phyloP scores from a whole-genome alignment of 192 early-diverging fungal genomes.

The Coemansia sp. region DNA sequence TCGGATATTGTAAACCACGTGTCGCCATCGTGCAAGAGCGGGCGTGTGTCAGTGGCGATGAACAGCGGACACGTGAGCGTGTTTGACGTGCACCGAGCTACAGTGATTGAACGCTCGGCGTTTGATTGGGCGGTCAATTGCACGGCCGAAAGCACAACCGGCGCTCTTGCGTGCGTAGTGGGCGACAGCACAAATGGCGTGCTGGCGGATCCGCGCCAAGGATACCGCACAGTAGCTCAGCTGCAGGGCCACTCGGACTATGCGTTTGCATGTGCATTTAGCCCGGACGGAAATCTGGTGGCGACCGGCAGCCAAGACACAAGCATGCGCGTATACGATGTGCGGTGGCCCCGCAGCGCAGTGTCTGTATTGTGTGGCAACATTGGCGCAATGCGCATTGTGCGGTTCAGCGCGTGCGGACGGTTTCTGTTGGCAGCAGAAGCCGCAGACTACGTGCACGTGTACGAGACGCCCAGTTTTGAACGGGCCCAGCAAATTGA shows the following conservation, averaged over 20 bases:
- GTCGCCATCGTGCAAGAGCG: slow-evolving; percentile 13
- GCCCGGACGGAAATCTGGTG: slow-evolving; percentile 44
- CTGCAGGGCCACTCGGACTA: slow-evolving; percentile 48
- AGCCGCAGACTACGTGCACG: slow-evolving; percentile 51
- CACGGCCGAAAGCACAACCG: slow-evolving; percentile 23
- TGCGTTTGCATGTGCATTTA: slow-evolving; percentile 44
- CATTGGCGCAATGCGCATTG: slow-evolving; percentile 47
- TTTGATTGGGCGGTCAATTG: slow-evolving; percentile 52
- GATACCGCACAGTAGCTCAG: slow-evolving; percentile 1
- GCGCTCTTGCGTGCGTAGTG: slow-evolving; percentile 41
- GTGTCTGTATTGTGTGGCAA: slow-evolving; percentile 21
- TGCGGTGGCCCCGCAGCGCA: slow-evolving; percentile 18
- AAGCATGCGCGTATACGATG: slow-evolving; percentile 49
- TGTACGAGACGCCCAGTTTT: slow-evolving; percentile 31
- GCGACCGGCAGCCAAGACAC: slow-evolving; percentile 55
- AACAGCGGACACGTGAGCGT: slow-evolving; percentile 25
- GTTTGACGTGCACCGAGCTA: slow-evolving; percentile 17
- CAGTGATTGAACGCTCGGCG: background rate
- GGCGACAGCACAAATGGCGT: slow-evolving; percentile 36
- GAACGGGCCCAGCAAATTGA: slow-evolving; percentile 35
- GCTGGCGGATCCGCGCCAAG: slow-evolving; percentile 33
- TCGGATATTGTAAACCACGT: slow-evolving; percentile 43
- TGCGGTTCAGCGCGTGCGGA: slow-evolving; percentile 43
- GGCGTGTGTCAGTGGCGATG: slow-evolving; percentile 20
- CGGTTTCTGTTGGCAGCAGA: slow-evolving; percentile 46